phyloP scores from a whole-genome alignment of 441 rosid genomes.

The Euphorbia celastroides region DNA sequence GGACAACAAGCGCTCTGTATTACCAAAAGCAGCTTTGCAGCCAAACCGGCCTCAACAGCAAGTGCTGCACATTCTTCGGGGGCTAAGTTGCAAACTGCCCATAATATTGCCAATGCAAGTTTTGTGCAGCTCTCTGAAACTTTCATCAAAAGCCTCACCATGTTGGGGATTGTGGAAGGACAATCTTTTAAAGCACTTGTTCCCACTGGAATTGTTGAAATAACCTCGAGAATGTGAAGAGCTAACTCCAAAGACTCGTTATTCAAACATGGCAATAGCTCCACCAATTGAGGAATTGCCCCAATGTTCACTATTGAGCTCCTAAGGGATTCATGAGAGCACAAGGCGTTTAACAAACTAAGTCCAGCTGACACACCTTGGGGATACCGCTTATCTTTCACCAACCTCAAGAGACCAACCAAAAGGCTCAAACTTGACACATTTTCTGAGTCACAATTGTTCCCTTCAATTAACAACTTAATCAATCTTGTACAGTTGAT shows the following conservation, averaged over 20 bases:
- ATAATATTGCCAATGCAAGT: constrained; percentile 56
- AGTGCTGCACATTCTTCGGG: constrained; percentile 63
- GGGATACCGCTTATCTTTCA: constrained; percentile 58
- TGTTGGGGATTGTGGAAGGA: constrained; percentile 48
- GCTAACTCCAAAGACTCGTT: constrained; percentile 61
- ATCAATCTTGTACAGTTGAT: constrained; percentile 62
- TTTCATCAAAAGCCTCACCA: constrained; percentile 65
- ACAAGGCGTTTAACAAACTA: constrained; percentile 47
- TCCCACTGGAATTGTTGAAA: constrained; percentile 59
- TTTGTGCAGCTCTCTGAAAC: constrained; percentile 73
- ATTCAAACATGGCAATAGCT: constrained; percentile 49
- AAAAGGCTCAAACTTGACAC: constrained; percentile 65
- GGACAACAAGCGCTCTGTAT: constrained; percentile 80
- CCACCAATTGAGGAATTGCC: constrained; percentile 61
- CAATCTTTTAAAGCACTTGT: constrained; percentile 66
- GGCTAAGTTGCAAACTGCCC: constrained; percentile 64
- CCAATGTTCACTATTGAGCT: constrained; percentile 56
- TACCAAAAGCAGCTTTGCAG: constrained; percentile 77
- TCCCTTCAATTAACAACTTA: constrained; percentile 41
- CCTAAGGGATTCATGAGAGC: constrained; percentile 43
- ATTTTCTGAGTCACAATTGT: constrained; percentile 49
- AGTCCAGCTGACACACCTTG: constrained; percentile 56
- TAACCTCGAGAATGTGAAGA: constrained; percentile 48
- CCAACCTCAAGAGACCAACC: constrained; percentile 66
- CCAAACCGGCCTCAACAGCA: constrained; percentile 79